Base-by-base conservation (phyloP, 306 rosid genomes). In the Glycine tomentella region DNA sequence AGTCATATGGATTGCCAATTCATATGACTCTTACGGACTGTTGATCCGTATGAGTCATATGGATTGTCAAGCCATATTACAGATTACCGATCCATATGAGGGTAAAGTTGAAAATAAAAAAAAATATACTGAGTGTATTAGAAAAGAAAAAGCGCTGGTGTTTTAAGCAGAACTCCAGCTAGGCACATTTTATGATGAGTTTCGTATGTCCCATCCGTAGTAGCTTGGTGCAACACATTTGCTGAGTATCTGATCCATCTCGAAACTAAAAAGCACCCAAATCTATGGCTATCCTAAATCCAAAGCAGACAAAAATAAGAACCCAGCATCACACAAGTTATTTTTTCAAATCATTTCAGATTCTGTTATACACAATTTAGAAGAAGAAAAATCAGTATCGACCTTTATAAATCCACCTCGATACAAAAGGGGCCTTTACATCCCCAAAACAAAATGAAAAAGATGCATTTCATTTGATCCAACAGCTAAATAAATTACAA, bases 301-400 rank as follows among this genome's bases (percentile, higher is more conserved):
- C 10, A 71, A 12, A 36, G 65, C 68, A 72, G 31, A 71, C 80
- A 61, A 53, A 61, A 48, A 56, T 20, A 56, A 79, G 74, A 52
- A 72, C 64, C 71, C 34, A 62, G 75, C 17, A 77, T 48, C 49
- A 83, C 73, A 72, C 58, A 52, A 57, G 77, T 82, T 68, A 70
- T 42, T 79, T 78, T 83, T 81, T 79, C 82, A 38, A 78, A 69
- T 74, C 82, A 84, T 63, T 75, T 76, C 75, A 68, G 48, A 56
- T 64, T 65, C 86, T 46, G 78, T 78, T 89, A 81, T 88, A 89
- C 91, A 90, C 89, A 90, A 82, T 74, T 87, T 80, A 80, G 75
- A 72, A 77, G 83, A 83, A 84, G 82, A 83, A 69, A 80, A 44
- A 87, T 65, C 77, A 84, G 85, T 72, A 86, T 82, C 88, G 80